Conservation (phyloP, 2,329 filamentous ascomycete species). For the Sarocladium strictum region DNA sequence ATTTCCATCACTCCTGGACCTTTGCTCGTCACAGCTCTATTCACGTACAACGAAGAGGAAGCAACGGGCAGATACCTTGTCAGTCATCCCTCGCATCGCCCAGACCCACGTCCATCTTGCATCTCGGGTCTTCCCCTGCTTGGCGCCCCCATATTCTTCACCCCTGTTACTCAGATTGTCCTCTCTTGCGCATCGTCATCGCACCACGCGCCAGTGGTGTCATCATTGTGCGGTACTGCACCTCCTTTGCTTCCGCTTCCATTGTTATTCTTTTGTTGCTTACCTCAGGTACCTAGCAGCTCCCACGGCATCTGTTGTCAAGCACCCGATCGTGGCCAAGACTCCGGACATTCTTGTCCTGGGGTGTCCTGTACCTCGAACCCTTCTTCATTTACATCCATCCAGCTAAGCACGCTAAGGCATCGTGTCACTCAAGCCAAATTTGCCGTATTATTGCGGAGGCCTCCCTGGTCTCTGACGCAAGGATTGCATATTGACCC, state of each 20-base stretch:
- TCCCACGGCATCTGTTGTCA: neutral
- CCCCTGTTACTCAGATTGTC: neutral
- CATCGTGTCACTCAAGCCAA: too few relatives aligned
- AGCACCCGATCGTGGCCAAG: too few relatives aligned
- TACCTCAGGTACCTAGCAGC: neutral
- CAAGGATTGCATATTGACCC: neutral
- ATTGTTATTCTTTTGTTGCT: neutral
- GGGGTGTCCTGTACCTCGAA: too few relatives aligned
- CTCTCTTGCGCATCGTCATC: neutral
- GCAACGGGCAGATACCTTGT: neutral
- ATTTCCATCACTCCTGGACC: too few relatives aligned
- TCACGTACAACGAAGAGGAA: too few relatives aligned
- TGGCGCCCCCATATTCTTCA: neutral
- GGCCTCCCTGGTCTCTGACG: constrained; percentile 5
- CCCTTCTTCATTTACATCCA: too few relatives aligned
- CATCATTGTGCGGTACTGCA: neutral
- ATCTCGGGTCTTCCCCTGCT: neutral
- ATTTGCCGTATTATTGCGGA: neutral
- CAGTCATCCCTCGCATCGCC: neutral
- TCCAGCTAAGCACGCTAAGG: too few relatives aligned
- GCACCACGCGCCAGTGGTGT: neutral
- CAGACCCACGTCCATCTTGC: neutral
- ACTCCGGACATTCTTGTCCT: too few relatives aligned
- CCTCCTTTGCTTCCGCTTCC: neutral
- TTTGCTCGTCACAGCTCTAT: too few relatives aligned